Evolutionary conservation across 768 basidiomycete species (phyloP).

Genomic region (Clavaria fumosa): DNA sequence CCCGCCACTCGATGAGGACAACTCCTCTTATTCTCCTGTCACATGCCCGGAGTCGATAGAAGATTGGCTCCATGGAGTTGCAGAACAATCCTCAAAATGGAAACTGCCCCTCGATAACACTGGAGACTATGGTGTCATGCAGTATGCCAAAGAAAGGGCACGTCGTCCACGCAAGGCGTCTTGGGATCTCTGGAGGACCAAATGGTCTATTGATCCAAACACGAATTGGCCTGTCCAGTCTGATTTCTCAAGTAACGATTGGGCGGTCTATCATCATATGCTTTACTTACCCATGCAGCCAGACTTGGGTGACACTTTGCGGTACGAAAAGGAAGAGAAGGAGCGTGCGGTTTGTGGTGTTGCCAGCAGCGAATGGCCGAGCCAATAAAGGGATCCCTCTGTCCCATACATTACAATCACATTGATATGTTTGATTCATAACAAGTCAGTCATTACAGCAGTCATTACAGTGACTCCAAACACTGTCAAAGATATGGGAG

Average conservation of each 20-base stretch:
- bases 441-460: too few species aligned
- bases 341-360: background rate
- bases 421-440: too few species aligned
- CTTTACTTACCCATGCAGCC: background rate
- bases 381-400: too few species aligned
- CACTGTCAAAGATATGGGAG: too few species aligned
- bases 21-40: background rate
- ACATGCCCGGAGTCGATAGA: background rate
- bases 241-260: background rate
- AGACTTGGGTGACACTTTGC: background rate
- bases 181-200: conserved; percentile 1
- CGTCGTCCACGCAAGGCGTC: background rate
- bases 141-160: background rate
- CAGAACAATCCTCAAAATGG: background rate
- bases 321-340: conserved; percentile 1
- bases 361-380: background rate
- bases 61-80: background rate
- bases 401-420: too few species aligned
- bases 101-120: background rate
- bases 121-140: background rate
- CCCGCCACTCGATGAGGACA: background rate
- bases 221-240: background rate
- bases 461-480: too few species aligned
- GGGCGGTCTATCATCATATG: conserved; percentile 1
- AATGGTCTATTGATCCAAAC: conserved; percentile 1